phyloP scores from a whole-genome alignment of 2,329 filamentous ascomycete species.

The Tolypocladium capitatum region DNA sequence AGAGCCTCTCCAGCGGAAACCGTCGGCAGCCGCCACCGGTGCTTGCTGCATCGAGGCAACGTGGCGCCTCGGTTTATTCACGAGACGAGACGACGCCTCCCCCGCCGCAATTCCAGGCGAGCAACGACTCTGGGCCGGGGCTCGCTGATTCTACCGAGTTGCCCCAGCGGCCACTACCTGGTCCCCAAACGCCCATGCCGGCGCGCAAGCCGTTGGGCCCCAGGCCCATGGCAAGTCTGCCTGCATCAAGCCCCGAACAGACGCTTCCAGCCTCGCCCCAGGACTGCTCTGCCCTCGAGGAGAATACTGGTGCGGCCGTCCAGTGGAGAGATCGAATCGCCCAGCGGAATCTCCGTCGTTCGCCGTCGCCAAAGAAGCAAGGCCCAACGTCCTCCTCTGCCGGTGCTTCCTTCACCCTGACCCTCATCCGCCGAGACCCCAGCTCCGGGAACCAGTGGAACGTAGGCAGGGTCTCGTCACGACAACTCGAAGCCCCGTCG shows the following conservation, averaged over 20 bases:
- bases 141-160: slow-evolving; percentile 1
- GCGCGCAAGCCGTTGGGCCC: slow-evolving; percentile 17
- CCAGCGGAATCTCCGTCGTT: slow-evolving; percentile 9
- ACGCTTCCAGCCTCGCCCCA: background rate
- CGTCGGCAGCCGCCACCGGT: slow-evolving; percentile 1
- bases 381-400: slow-evolving; percentile 14
- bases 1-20: slow-evolving; percentile 7
- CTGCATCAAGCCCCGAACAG: background rate
- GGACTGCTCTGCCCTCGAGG: background rate
- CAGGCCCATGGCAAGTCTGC: slow-evolving; percentile 6
- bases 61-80: slow-evolving; percentile 10
- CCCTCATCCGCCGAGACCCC: slow-evolving; percentile 62
- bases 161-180: slow-evolving; percentile 4
- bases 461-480: slow-evolving; percentile 50
- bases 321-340: background rate
- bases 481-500: slow-evolving; percentile 27
- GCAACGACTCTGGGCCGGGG: slow-evolving; percentile 3
- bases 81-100: slow-evolving; percentile 6
- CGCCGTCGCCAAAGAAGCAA: slow-evolving; percentile 24
- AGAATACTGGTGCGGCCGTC: background rate
- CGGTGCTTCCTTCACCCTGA: slow-evolving; percentile 38
- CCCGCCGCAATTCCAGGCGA: slow-evolving; percentile 2
- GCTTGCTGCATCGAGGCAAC: background rate
- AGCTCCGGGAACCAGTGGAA: slow-evolving; percentile 61
- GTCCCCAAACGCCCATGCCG: slow-evolving; percentile 7